Evolutionary conservation across 768 basidiomycete genomes (phyloP).

Genomic region (button mushroom (Agaricus bisporus)): DNA sequence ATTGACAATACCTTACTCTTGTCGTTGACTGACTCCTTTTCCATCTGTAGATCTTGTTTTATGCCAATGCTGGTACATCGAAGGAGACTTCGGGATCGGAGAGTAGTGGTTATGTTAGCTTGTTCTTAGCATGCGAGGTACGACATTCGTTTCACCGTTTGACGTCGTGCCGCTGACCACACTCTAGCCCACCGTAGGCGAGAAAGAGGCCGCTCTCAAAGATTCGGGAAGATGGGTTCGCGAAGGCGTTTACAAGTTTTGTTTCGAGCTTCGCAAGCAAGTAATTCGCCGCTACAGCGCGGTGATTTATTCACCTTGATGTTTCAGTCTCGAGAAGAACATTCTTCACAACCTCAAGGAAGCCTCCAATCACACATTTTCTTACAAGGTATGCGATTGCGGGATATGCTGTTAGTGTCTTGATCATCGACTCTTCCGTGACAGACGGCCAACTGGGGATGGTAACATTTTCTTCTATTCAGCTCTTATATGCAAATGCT

Average conservation of each 20-base stretch:
- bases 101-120: constrained; percentile 53
- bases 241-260: constrained; percentile 81
- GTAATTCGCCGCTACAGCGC: neutral
- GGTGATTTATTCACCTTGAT: neutral
- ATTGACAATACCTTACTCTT: constrained; percentile 9
- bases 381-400: constrained; percentile 41
- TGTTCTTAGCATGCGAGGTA: constrained; percentile 83
- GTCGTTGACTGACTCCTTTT: constrained; percentile 1
- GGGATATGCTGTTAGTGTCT: neutral
- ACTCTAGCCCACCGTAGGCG: constrained; percentile 65
- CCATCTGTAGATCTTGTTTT: constrained; percentile 63
- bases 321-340: constrained; percentile 33
- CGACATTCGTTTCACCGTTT: constrained; percentile 15
- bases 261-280: constrained; percentile 74
- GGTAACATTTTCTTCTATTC: constrained; percentile 34
- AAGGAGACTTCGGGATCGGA: constrained; percentile 36
- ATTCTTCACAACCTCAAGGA: constrained; percentile 63
- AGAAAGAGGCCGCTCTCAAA: constrained; percentile 59
- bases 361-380: constrained; percentile 78
- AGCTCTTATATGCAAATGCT: neutral
- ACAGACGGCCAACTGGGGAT: constrained; percentile 87
- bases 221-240: constrained; percentile 74
- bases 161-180: neutral
- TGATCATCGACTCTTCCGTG: neutral
- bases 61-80: constrained; percentile 72